Conservation (phyloP, 495 filamentous ascomycete species). For the Margaritispora aquatica region DNA sequence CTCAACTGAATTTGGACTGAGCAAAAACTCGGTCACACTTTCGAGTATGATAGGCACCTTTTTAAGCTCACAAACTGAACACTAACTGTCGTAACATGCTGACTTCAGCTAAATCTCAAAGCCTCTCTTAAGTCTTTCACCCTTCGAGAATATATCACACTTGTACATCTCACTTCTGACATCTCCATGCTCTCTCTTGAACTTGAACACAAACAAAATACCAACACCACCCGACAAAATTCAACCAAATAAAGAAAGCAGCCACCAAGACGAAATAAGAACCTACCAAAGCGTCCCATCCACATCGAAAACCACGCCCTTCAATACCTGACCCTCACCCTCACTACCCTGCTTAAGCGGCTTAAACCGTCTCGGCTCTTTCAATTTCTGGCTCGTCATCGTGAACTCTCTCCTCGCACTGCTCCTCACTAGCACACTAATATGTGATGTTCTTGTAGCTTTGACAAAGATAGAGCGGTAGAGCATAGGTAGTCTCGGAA, state of each 20-base stretch:
- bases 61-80: too few species aligned
- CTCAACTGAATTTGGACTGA: too few species aligned
- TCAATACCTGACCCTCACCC: constrained; percentile 49
- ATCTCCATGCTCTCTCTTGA: too few species aligned
- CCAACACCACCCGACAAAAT: background rate
- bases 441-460: background rate
- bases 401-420: constrained; percentile 6
- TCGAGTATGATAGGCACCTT: too few species aligned
- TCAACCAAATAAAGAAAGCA: background rate
- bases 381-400: constrained; percentile 14
- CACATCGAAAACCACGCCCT: constrained; percentile 89
- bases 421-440: background rate
- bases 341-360: constrained; percentile 31
- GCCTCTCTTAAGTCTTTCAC: too few species aligned
- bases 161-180: too few species aligned
- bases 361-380: constrained; percentile 34
- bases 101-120: too few species aligned
- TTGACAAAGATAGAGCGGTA: background rate
- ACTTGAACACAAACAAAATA: too few species aligned
- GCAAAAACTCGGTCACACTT: too few species aligned
- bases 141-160: too few species aligned
- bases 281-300: constrained; percentile 89
- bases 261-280: background rate
- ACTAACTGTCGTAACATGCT: too few species aligned
- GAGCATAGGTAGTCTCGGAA: background rate